Evolutionary conservation across 331 rosid species (phyloP), one percentile per base, ranked within the genome.

Genomic region (Rhamnella rubrinervis): DNA sequence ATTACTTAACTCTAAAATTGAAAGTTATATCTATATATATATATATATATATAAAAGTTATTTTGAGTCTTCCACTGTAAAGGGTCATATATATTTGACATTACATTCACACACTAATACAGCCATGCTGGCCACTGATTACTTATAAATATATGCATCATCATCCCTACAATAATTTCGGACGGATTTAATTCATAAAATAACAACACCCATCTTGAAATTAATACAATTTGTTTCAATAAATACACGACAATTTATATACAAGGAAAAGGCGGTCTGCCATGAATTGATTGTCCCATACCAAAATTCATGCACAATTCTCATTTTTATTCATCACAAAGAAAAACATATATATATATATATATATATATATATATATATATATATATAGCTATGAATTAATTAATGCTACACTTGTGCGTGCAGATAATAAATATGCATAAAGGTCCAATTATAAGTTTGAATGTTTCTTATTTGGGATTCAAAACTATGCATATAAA

Each of bases 221-320:
- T 47, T 68, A 56, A 56, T 47, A 68, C 39, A 15, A 53, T 38
- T 68, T 55, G 73, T 53, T 53, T 68, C 64, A 56, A 61, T 38
- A 12, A 37, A 61, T 6, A 63, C 18, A 57, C 41, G 40, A 35
- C 26, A 28, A 11, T 7, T 37, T 64, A 21, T 12, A 40, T 55
- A 51, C 57, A 26, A 37, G 64, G 17, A 20, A 55, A 55, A 72
- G 53, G 77, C 70, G 41, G 17, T 26, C n/a, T 40, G 40, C 59
- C 40, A 55, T 26, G 26, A 63, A 11, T 4, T 10, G 2, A 26
- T 68, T 56, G 65, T 10, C 75, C 46, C 67, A 0, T 58, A 39
- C 56, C 67, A 56, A 63, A 63, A 63, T 64, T 23, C 80, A 70
- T 63, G 80, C 71, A 63, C 63, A 70, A 13, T 70, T 25, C 66